Evolutionary conservation across 2,329 filamentous ascomycete species (phyloP).

Genomic region (Venturia carpophila): DNA sequence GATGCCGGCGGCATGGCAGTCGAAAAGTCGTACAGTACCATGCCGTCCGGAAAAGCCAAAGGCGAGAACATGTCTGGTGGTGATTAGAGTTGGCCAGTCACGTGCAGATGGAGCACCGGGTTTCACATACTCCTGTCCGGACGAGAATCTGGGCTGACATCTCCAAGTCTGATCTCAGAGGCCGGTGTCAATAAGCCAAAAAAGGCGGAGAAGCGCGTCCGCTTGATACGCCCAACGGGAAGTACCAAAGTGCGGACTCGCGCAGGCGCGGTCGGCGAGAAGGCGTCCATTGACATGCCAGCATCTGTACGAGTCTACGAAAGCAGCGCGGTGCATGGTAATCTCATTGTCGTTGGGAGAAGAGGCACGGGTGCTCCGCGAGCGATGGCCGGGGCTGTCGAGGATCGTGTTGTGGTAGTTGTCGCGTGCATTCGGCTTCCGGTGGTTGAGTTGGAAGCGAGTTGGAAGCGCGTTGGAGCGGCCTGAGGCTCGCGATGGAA

Average conservation of each 20-base stretch:
- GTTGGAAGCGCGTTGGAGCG: not conserved
- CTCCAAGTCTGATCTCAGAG: constrained; percentile 73
- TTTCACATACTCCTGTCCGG: constrained; percentile 69
- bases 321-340: not conserved
- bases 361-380: not conserved
- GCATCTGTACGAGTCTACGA: constrained; percentile 11
- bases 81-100: constrained; percentile 25
- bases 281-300: constrained; percentile 74
- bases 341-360: not conserved
- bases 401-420: not conserved
- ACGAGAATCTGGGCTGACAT: constrained; percentile 76
- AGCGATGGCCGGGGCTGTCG: not conserved
- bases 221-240: constrained; percentile 78
- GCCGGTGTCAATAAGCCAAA: constrained; percentile 69
- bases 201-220: constrained; percentile 70
- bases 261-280: constrained; percentile 85
- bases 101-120: constrained; percentile 22
- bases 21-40: constrained; percentile 80
- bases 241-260: constrained; percentile 81
- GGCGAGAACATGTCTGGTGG: constrained; percentile 83
- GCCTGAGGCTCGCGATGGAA: not conserved
- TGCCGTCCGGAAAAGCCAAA: constrained; percentile 74
- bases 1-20: constrained; percentile 72
- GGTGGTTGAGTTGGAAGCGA: not conserved
- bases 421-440: not conserved